These are phyloP conservation scores for Testicularia cyperi DNA, from an alignment of 1,284 basidiomycete genomes.

Conservation along the genomic window DNA sequence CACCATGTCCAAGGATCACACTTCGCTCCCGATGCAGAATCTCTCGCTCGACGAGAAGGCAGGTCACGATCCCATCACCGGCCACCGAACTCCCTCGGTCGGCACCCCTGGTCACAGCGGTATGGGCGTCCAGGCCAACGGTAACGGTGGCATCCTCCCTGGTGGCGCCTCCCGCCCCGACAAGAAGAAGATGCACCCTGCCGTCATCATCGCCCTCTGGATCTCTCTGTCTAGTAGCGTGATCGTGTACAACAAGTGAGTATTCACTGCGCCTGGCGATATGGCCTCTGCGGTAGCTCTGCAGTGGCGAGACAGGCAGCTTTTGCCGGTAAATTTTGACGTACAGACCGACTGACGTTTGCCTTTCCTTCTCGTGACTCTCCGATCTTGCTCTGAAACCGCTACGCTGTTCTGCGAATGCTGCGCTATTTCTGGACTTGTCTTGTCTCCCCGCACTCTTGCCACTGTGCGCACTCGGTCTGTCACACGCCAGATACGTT, in stretches of 20 bases:
- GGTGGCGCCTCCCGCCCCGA: conserved; percentile 35
- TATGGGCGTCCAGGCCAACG: conserved; percentile 28
- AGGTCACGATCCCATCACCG: conserved; percentile 53
- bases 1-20: conserved; percentile 53
- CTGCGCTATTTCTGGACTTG: too few species aligned
- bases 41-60: conserved; percentile 52
- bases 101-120: conserved; percentile 40
- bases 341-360: too few species aligned
- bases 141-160: conserved; percentile 36
- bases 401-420: too few species aligned
- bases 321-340: too few species aligned
- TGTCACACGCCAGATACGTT: conserved; percentile 35
- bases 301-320: too few species aligned
- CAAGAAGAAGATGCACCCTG: conserved; percentile 61
- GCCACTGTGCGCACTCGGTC: too few species aligned
- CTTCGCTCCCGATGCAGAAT: conserved; percentile 49
- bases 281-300: too few species aligned
- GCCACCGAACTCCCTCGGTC: conserved; percentile 45
- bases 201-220: conserved; percentile 80
- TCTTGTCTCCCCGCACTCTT: too few species aligned
- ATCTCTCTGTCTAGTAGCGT: conserved; percentile 85
- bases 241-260: conserved; percentile 81
- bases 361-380: too few species aligned
- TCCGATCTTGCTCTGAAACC: too few species aligned
- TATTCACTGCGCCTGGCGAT: too few species aligned